These are phyloP conservation scores for Delonix regia DNA, from an alignment of 306 rosid genomes.

Conservation along the genomic window DNA sequence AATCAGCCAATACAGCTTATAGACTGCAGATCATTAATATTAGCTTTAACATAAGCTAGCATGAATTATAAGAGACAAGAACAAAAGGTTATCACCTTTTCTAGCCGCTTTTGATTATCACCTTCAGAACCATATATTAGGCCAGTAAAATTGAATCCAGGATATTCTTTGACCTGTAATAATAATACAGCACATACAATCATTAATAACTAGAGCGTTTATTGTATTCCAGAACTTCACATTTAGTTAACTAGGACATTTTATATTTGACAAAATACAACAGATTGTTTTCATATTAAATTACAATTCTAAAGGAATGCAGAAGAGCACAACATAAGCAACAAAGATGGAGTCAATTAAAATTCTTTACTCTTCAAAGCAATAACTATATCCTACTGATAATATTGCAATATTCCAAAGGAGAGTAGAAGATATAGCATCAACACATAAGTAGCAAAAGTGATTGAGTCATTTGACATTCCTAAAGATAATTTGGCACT, in stretches of 20 bases:
- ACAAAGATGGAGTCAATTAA: not conserved
- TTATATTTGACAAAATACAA: slow-evolving; percentile 1
- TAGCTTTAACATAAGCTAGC: not conserved
- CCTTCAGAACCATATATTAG: slow-evolving; percentile 80
- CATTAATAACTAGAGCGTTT: not conserved
- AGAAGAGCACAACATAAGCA: not conserved
- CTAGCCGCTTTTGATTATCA: slow-evolving; percentile 83
- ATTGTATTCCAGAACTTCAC: slow-evolving; percentile 18
- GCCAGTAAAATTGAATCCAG: slow-evolving; percentile 74
- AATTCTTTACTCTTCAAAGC: not conserved
- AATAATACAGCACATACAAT: slow-evolving; percentile 34
- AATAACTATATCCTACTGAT: not conserved
- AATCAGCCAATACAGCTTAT: slow-evolving; percentile 29
- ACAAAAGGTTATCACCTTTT: slow-evolving; percentile 60
- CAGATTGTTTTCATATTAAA: slow-evolving; percentile 31
- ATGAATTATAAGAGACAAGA: not conserved
- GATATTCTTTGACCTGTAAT: slow-evolving; percentile 79
- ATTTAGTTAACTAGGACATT: slow-evolving; percentile 11
- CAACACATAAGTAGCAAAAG: slow-evolving; percentile 14
- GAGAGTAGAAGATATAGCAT: slow-evolving; percentile 1
- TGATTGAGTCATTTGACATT: slow-evolving; percentile 21
- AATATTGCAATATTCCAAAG: not conserved
- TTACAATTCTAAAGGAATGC: not conserved
- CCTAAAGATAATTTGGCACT: slow-evolving; percentile 14
- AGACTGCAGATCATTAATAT: slow-evolving; percentile 9